phyloP scores from a whole-genome alignment of 163 green algal genomes.

The Volvox carteri region DNA sequence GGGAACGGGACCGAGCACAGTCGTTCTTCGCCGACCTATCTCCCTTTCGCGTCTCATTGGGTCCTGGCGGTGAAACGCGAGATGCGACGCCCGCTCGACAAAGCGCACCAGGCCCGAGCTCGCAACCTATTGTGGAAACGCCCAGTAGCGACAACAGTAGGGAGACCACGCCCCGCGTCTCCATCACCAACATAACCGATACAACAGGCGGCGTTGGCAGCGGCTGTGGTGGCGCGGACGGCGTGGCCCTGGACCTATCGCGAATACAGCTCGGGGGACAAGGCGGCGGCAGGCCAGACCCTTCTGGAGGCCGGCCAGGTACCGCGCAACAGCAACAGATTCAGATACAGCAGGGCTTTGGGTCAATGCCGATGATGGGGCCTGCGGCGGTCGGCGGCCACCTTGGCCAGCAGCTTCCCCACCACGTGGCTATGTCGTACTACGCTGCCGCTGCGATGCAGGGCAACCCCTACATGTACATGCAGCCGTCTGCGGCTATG shows the following conservation, averaged over 20 bases:
- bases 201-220: not conserved
- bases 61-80: not conserved
- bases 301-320: not conserved
- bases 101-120: not conserved
- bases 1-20: constrained; percentile 6
- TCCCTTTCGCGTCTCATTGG: constrained; percentile 25
- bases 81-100: not conserved
- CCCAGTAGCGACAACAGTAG: constrained; percentile 42
- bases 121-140: constrained; percentile 33
- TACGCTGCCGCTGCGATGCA: not conserved
- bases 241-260: not conserved
- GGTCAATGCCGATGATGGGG: not conserved
- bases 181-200: not conserved
- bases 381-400: not conserved
- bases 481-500: not conserved
- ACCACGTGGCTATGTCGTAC: constrained; percentile 15
- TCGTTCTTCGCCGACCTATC: constrained; percentile 55
- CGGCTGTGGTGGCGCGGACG: not conserved
- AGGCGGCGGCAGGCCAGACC: not conserved
- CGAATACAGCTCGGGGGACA: not conserved
- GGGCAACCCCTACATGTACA: constrained; percentile 8
- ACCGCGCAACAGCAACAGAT: constrained; percentile 21
- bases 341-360: constrained; percentile 7
- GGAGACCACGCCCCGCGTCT: constrained; percentile 38
- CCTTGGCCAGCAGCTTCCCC: not conserved